phyloP scores from a whole-genome alignment of 169 alveolate species.

The Eimeria praecox region DNA sequence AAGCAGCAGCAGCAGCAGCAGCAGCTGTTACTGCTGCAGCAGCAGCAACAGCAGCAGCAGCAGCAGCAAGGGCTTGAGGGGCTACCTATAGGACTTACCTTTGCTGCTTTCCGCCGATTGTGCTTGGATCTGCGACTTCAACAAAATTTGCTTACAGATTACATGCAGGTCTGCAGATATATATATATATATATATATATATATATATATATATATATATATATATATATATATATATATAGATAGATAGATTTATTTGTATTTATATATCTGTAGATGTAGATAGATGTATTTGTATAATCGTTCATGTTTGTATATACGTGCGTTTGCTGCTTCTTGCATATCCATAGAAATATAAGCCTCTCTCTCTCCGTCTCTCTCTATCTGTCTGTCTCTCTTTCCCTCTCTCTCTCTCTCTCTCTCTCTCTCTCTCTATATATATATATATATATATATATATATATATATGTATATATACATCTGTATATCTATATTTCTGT shows the following conservation, averaged over 20 bases:
- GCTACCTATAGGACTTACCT: conserved; percentile 65
- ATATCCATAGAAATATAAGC: too few relatives aligned
- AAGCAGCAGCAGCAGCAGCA: background rate
- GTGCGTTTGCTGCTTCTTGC: too few relatives aligned
- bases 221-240: background rate
- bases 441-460: too few relatives aligned
- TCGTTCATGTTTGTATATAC: background rate
- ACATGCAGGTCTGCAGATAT: background rate
- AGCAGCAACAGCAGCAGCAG: background rate
- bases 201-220: background rate
- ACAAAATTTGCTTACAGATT: conserved; percentile 25
- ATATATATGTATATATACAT: too few relatives aligned
- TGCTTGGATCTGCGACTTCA: conserved; percentile 59
- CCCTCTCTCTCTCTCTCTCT: too few relatives aligned
- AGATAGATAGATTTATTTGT: background rate
- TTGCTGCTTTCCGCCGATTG: conserved; percentile 20
- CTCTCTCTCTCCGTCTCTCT: too few relatives aligned
- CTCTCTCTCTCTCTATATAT: too few relatives aligned
- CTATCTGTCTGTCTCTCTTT: too few relatives aligned
- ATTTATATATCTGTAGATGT: too few relatives aligned
- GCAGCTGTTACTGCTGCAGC: background rate
- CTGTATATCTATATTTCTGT: too few relatives aligned
- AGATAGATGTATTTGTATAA: background rate
- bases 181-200: background rate
- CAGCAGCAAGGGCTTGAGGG: conserved; percentile 23